phyloP scores from a whole-genome alignment of 2,329 filamentous ascomycete genomes.

The Hyphodiscus sp. region DNA sequence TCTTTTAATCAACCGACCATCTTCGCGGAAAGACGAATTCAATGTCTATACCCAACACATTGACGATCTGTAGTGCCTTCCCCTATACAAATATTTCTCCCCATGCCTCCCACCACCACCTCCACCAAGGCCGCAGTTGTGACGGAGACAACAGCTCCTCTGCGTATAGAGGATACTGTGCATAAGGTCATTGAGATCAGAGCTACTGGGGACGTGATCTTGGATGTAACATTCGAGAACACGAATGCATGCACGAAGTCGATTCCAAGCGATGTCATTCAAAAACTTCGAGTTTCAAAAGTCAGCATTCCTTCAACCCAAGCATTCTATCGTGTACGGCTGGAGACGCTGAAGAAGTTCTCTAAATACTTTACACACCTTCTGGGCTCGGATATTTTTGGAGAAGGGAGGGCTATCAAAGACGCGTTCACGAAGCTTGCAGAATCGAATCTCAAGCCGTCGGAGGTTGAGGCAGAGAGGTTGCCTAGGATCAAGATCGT shows the following conservation, averaged over 20 bases:
- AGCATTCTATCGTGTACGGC: conserved; percentile 51
- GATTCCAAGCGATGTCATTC: conserved; percentile 41
- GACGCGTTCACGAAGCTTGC: conserved; percentile 45
- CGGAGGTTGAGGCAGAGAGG: conserved; percentile 40
- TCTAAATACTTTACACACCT: conserved; percentile 67
- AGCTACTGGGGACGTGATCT: conserved; percentile 54
- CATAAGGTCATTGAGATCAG: conserved; percentile 43
- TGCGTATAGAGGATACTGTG: conserved; percentile 19
- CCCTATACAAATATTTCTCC: conserved; percentile 13
- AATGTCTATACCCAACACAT: conserved; percentile 3
- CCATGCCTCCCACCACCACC: conserved; percentile 2
- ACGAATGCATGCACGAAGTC: conserved; percentile 44
- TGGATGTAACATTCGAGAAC: conserved; percentile 60
- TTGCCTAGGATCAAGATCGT: conserved; percentile 60
- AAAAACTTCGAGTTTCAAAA: conserved; percentile 29
- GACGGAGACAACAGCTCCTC: conserved; percentile 8
- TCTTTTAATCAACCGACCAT: neutral
- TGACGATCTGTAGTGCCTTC: neutral
- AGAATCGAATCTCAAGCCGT: conserved; percentile 38
- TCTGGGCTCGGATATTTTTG: conserved; percentile 54
- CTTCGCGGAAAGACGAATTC: neutral
- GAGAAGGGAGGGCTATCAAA: conserved; percentile 52
- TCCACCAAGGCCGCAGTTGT: neutral
- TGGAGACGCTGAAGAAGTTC: conserved; percentile 48
- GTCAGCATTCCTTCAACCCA: conserved; percentile 20